Evolutionary conservation across 176 grass and related monocot species (phyloP).

Genomic region (Phragmites australis): DNA sequence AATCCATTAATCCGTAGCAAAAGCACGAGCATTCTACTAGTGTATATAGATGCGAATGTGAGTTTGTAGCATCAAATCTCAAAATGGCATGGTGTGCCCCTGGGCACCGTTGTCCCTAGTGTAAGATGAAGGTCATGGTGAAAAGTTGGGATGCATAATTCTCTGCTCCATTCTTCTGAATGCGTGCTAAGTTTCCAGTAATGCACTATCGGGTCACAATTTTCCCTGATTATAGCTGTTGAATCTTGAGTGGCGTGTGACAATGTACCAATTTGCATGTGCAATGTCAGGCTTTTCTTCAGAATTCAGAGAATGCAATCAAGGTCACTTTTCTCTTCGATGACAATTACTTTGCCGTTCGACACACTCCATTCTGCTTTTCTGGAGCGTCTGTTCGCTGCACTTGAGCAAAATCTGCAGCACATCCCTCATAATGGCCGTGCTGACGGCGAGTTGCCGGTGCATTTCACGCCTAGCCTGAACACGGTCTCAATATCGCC

Average conservation of each 20-base stretch:
- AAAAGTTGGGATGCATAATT: not conserved
- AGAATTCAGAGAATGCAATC: conserved; percentile 57
- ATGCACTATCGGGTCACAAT: too few relatives aligned
- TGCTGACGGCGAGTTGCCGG: conserved; percentile 42
- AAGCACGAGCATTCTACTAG: too few relatives aligned
- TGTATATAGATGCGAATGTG: too few relatives aligned
- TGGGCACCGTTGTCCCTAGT: too few relatives aligned
- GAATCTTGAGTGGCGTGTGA: too few relatives aligned
- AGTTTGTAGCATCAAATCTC: too few relatives aligned
- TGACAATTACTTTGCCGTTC: not conserved
- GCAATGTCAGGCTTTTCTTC: not conserved
- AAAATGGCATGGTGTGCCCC: too few relatives aligned
- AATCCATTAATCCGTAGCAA: too few relatives aligned
- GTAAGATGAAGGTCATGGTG: not conserved
- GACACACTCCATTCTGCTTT: conserved; percentile 21
- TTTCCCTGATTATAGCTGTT: too few relatives aligned
- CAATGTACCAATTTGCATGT: too few relatives aligned
- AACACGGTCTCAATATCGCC: conserved; percentile 62
- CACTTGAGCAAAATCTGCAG: conserved; percentile 58
- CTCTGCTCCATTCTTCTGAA: too few relatives aligned
- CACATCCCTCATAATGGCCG: conserved; percentile 78
- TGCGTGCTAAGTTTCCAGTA: too few relatives aligned
- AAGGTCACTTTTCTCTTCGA: conserved; percentile 32
- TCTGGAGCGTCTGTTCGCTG: conserved; percentile 39
- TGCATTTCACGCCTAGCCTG: conserved; percentile 74